phyloP scores from a whole-genome alignment of 2,329 filamentous ascomycete genomes.

The Talaromyces sp. region DNA sequence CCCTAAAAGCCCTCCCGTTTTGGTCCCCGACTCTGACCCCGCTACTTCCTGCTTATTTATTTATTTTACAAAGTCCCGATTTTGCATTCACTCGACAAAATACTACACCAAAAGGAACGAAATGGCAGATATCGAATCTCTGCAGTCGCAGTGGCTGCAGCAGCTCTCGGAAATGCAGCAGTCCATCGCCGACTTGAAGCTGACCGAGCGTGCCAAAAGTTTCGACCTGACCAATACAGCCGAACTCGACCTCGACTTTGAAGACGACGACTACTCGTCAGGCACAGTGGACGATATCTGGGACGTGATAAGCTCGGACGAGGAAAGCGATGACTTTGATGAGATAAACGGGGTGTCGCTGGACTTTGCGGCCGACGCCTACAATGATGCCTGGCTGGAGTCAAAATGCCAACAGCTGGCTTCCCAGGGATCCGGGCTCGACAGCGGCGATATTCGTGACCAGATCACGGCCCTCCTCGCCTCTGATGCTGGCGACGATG shows the following conservation, averaged over 20 bases:
- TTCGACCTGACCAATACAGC: conserved; percentile 40
- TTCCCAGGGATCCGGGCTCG: conserved; percentile 59
- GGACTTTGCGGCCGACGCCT: conserved; percentile 28
- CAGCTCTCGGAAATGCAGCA: conserved; percentile 82
- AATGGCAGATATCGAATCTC: conserved; percentile 21
- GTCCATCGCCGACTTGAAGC: conserved; percentile 68
- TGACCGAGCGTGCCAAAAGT: conserved; percentile 46
- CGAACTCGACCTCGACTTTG: conserved; percentile 53
- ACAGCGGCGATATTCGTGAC: conserved; percentile 64
- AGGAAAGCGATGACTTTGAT: conserved; percentile 60
- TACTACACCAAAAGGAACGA: background rate
- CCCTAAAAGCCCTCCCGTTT: conserved; percentile 8
- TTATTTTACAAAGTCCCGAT: background rate
- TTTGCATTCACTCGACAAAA: background rate
- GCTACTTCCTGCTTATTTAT: background rate
- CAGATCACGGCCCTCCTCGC: conserved; percentile 71
- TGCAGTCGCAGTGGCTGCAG: conserved; percentile 69
- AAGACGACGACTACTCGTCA: conserved; percentile 58
- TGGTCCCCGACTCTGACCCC: conserved; percentile 2
- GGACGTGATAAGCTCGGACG: conserved; percentile 79
- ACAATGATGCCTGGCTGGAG: conserved; percentile 65
- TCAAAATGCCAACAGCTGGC: conserved; percentile 64
- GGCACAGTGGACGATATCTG: conserved; percentile 74
- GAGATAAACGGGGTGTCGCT: conserved; percentile 42
- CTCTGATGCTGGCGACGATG: conserved; percentile 68